phyloP scores from a whole-genome alignment of 2,329 filamentous ascomycete genomes.

The Fusarium albosuccineum region DNA sequence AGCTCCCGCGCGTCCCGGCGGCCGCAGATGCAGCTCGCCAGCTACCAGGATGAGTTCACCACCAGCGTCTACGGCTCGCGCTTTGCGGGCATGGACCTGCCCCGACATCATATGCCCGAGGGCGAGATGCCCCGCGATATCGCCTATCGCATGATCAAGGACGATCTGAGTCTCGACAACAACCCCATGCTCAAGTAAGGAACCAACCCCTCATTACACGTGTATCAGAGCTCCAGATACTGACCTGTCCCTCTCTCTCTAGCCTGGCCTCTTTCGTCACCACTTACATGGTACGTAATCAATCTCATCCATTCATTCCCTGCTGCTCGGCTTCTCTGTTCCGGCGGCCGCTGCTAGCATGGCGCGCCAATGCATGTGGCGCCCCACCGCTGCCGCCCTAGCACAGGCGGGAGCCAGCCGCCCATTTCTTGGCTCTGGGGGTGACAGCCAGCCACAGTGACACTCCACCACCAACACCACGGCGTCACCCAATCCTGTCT shows the following conservation, averaged over 20 bases:
- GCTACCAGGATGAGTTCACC: conserved; percentile 71
- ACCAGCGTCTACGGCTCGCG: conserved; percentile 89
- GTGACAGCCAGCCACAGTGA: conserved; percentile 12
- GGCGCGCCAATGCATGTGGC: conserved; percentile 24
- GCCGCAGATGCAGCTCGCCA: conserved; percentile 61
- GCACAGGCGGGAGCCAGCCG: conserved; percentile 10
- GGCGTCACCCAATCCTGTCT: conserved; percentile 7
- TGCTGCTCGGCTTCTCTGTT: conserved; percentile 2
- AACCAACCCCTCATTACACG: neutral
- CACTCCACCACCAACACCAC: conserved; percentile 12
- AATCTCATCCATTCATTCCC: conserved; percentile 4
- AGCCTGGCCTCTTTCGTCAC: conserved; percentile 94
- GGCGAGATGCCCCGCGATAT: conserved; percentile 90
- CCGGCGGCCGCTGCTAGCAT: conserved; percentile 6
- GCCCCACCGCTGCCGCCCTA: neutral
- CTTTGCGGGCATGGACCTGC: conserved; percentile 85
- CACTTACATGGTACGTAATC: conserved; percentile 84
- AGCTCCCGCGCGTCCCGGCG: conserved; percentile 42
- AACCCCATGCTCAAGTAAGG: conserved; percentile 86
- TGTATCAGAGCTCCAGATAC: neutral
- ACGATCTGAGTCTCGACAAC: conserved; percentile 90
- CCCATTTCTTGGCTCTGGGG: conserved; percentile 34
- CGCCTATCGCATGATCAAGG: conserved; percentile 97
- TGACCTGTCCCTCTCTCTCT: conserved; percentile 7
- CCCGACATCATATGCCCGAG: conserved; percentile 88